These are phyloP conservation scores for Bjerkandera adusta DNA, from an alignment of 1,284 basidiomycete species.

Conservation along the genomic window DNA sequence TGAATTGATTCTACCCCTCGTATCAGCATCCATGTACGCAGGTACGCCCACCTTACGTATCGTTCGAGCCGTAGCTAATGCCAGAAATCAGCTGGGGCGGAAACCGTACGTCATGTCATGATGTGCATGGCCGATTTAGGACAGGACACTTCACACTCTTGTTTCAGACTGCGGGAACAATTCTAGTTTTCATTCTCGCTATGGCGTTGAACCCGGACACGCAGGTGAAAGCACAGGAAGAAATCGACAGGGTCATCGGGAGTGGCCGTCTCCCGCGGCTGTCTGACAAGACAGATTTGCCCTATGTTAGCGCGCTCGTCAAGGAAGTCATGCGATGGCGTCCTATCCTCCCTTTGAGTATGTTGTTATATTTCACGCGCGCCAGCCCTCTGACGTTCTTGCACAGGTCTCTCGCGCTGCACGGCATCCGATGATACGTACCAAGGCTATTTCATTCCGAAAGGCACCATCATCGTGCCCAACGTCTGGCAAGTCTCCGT, in stretches of 20 bases:
- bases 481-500: slow-evolving; percentile 9
- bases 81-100: slow-evolving; percentile 1
- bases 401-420: slow-evolving; percentile 5
- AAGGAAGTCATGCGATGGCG: slow-evolving; percentile 12
- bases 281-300: slow-evolving; percentile 3
- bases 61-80: background rate
- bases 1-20: background rate
- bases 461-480: slow-evolving; percentile 8
- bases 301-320: slow-evolving; percentile 20
- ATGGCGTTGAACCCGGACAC: slow-evolving; percentile 11
- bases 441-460: slow-evolving; percentile 5
- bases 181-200: slow-evolving; percentile 10
- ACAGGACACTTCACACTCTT: background rate
- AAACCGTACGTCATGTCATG: slow-evolving; percentile 2
- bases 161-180: slow-evolving; percentile 8
- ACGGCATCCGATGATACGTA: slow-evolving; percentile 2
- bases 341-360: slow-evolving; percentile 7
- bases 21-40: slow-evolving; percentile 20
- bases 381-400: background rate
- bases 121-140: background rate
- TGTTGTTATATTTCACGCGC: background rate
- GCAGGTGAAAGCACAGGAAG: slow-evolving; percentile 6
- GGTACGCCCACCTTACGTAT: slow-evolving; percentile 14
- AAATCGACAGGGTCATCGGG: slow-evolving; percentile 13
- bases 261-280: slow-evolving; percentile 7